A percentile compares a stretch with the other conserved stretches of the same genome.
phyloP scores from a whole-genome alignment of 345 rosid species.

The Arabidopsis arenosa region DNA sequence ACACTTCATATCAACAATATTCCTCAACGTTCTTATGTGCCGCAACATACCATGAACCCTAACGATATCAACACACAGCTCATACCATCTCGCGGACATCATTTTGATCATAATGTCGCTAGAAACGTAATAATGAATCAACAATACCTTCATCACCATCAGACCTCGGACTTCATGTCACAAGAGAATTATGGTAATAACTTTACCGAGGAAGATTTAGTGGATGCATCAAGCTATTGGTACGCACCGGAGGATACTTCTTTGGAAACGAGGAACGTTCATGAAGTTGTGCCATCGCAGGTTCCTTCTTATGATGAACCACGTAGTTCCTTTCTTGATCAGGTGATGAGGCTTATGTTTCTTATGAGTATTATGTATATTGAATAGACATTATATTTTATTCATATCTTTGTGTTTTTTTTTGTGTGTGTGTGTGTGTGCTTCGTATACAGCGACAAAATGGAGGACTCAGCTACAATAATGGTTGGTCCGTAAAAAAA shows the following conservation, averaged over 20 bases:
- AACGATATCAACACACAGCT: background rate
- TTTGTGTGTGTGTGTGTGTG: background rate
- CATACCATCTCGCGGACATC: background rate
- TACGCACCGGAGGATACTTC: background rate
- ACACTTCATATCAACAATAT: slow-evolving; percentile 21
- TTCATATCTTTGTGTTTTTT: background rate
- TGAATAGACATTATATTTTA: background rate
- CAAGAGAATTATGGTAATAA: background rate
- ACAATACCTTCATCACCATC: slow-evolving; percentile 8
- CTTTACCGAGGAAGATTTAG: background rate
- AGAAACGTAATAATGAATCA: slow-evolving; percentile 10
- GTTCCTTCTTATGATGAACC: background rate
- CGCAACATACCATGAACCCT: background rate
- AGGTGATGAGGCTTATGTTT: slow-evolving; percentile 10
- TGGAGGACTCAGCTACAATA: background rate
- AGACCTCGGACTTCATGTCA: background rate
- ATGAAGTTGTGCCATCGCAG: background rate
- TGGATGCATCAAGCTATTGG: background rate
- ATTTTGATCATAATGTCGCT: background rate
- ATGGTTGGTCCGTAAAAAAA: background rate
- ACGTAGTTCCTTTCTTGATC: slow-evolving; percentile 1
- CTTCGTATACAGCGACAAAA: background rate
- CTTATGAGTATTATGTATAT: background rate
- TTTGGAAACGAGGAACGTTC: background rate
- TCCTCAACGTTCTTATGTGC: slow-evolving; percentile 15